Base-by-base conservation (phyloP, 805 yeast species). In the Candida peoriensis region DNA sequence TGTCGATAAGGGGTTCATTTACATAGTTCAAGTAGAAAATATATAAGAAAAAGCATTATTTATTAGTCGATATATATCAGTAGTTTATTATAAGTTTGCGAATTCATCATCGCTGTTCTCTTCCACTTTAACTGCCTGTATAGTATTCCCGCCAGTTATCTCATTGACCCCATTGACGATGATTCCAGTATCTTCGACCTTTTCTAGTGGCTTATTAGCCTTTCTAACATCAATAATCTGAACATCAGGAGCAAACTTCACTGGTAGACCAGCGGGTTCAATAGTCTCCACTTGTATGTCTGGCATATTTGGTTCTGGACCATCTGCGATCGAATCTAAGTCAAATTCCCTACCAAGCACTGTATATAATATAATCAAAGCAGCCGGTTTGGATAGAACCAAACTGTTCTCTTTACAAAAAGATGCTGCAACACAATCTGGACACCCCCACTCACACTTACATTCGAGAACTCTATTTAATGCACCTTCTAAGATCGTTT, bases 341-440 rank as follows among this genome's bases (percentile, higher is more conserved):
- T 74, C 71, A 9, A 78, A 38, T 18, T 64, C 65, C 20, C 67
- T 60, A 0, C 86, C 89, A 20, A 80, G 51, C 5, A 93, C 64
- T 12, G 66, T 52, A 12, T 80, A 77, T 12, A 89, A 48, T 6
- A 90, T 75, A 2, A 90, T 67, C 11, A 73, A 60, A 0, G 96
- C 87, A 0, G 93, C 97, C 10, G 83, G 81, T 49, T 90, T 93
- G 0, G 97, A 87, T 43, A 90, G 62, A 6, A 93, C 97, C 35
- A 81, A 61, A 51, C 81, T 78, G 45, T 73, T 72, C 57, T 93
- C 98, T 37, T 78, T 76, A 60, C 98, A 93, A 34, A 73, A 75
- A 0, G 84, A 63, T 1, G 85, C 81, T 3, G 93, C 84, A n/a
- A 88, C 81, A 63, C 98, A 93, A 30, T 76, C 74, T 0, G 94